Evolutionary conservation across 441 rosid genomes (phyloP), one percentile per base, ranked within the genome.

Genomic region (Raphanus hybrid): DNA sequence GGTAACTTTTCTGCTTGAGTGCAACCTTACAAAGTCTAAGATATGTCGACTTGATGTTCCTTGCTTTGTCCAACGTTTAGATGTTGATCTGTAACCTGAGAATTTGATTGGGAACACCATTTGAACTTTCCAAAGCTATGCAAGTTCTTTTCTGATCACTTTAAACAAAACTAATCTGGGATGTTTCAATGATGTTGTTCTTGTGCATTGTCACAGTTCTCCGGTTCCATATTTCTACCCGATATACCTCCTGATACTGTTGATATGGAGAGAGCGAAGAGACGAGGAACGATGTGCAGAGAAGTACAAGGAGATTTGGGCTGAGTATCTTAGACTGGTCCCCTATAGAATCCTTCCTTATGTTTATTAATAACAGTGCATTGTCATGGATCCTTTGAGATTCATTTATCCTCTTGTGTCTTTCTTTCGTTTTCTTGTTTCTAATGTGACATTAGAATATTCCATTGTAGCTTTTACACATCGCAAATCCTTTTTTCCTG

Each of bases 291-390:
- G 94, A 39, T 95, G 99, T 71, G 96, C 97, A 2, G 90, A 87
- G 71, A 95, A 95, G 83, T 95, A 95, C 74, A 89, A 80, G 75
- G 97, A 94, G 66, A 75, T 89, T 8, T 91, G 99, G 98, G 85
- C 84, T 0, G 94, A 92, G 78, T 95, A 92, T 45, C 55, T 94
- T 34, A 84, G 84, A 69, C 84, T 89, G 57, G 98, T 91, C 75
- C 96, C 99, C 3, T 92, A 92, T 92, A 94, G 99, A 85, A 94
- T 94, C 82, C 78, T 91, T 50, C 99, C 99, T 5, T 90, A 82
- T 60, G 23, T 91, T 12, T 95, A 91, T 69, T 92, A 85, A 12
- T 89, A 85, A 71, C 26, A 23, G 62, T 52, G 68, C 55, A 65
- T 23, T 26, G 41, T 16, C 65, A 20, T 37, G 43, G 10, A 50